Conservation (phyloP, 225 moss, liverwort and hornwort genomes). For the Lunularia cruciata region DNA sequence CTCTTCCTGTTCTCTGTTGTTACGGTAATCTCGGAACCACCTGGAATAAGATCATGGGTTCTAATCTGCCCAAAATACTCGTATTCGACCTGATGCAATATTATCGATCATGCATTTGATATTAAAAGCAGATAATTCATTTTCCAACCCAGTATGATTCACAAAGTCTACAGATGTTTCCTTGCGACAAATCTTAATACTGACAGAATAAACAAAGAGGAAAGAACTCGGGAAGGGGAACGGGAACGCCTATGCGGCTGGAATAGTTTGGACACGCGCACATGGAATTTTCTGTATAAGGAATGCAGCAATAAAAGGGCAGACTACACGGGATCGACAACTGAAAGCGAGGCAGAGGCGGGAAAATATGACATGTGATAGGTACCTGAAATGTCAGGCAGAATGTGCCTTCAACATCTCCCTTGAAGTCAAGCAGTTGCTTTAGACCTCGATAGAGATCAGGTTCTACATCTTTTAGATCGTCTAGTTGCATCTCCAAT, state of each 20-base stretch:
- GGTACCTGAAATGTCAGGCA: constrained; percentile 66
- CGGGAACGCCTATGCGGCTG: neutral
- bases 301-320: neutral
- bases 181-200: neutral
- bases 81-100: constrained; percentile 59
- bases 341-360: neutral
- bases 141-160: neutral
- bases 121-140: neutral
- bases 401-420: constrained; percentile 56
- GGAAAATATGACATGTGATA: neutral
- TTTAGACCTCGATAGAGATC: constrained; percentile 59
- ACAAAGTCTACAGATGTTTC: neutral
- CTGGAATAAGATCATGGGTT: constrained; percentile 59
- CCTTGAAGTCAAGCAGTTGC: constrained; percentile 63
- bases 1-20: constrained; percentile 61
- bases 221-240: no score
- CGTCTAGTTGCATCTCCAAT: constrained; percentile 43
- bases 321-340: neutral
- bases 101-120: neutral
- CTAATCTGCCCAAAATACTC: constrained; percentile 75
- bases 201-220: no score
- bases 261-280: no score
- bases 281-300: no score
- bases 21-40: constrained; percentile 51
- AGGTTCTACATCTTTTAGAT: constrained; percentile 66